Evolutionary conservation across 2,329 filamentous ascomycete genomes (phyloP).

Genomic region (Botrytis byssoidea): DNA sequence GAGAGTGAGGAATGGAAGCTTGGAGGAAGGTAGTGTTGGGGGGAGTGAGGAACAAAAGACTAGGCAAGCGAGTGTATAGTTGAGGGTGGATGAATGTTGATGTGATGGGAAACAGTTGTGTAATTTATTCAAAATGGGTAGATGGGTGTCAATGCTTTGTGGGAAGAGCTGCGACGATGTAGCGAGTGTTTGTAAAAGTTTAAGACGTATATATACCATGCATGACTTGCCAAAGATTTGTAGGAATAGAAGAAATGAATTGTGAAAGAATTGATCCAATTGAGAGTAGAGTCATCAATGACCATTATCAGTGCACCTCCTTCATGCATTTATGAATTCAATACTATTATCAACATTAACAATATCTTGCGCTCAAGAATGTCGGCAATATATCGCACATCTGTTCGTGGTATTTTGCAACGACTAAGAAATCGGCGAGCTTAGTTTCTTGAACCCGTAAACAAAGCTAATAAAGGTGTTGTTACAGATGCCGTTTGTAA

Average conservation of each 20-base stretch:
- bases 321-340: neutral
- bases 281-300: neutral
- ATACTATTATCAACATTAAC: neutral
- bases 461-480: neutral
- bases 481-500: neutral
- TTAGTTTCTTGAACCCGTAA: neutral
- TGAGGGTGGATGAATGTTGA: neutral
- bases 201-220: neutral
- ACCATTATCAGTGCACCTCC: neutral
- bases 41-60: neutral
- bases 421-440: accelerated
- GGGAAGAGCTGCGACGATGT: neutral
- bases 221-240: neutral
- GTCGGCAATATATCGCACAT: too few species aligned
- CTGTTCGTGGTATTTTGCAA: neutral
- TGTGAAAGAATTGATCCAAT: neutral
- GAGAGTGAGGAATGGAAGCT: neutral
- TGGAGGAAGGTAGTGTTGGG: neutral
- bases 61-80: neutral
- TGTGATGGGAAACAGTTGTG: neutral
- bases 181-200: neutral
- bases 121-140: neutral
- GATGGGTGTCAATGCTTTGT: neutral
- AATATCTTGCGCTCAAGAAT: neutral
- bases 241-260: neutral